Conservation (phyloP, 306 rosid genomes). For the Ziziphus jujuba region DNA sequence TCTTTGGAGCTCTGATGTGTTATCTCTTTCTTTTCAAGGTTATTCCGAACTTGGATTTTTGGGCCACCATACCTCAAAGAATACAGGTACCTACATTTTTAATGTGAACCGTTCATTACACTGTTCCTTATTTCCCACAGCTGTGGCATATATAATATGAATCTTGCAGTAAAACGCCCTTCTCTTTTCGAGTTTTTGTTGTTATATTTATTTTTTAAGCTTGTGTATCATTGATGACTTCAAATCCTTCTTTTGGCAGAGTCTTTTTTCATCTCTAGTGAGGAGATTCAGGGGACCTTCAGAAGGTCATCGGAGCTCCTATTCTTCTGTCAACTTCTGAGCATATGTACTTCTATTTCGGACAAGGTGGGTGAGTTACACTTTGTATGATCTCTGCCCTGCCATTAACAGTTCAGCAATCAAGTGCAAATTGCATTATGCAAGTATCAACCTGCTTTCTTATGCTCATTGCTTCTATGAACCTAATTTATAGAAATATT, state of each 20-base stretch:
- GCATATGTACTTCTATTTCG: constrained; percentile 22
- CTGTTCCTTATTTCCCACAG: constrained; percentile 13
- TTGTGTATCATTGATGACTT: not conserved
- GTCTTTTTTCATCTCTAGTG: constrained; percentile 52
- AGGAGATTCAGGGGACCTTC: constrained; percentile 72
- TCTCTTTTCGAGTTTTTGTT: not conserved
- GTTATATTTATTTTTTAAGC: not conserved
- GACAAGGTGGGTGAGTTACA: constrained; percentile 33
- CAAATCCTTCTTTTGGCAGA: constrained; percentile 43
- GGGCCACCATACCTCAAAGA: constrained; percentile 72
- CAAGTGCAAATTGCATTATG: constrained; percentile 21
- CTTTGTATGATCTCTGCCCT: constrained; percentile 21
- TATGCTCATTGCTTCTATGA: constrained; percentile 30
- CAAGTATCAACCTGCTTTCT: constrained; percentile 23
- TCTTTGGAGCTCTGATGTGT: constrained; percentile 9
- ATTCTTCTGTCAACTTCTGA: constrained; percentile 86
- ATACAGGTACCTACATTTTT: constrained; percentile 61
- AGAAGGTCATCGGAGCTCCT: constrained; percentile 64
- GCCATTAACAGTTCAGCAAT: constrained; percentile 30
- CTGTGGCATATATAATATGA: not conserved
- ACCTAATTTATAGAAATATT: constrained; percentile 20
- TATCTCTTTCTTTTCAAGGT: constrained; percentile 42
- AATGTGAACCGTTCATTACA: not conserved
- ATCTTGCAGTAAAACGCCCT: not conserved
- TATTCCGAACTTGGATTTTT: constrained; percentile 82